A percentile compares a stretch with the other conserved stretches of the same genome.
phyloP scores from a whole-genome alignment of 805 yeast species.

The Isabelozyma pseudorhagii region DNA sequence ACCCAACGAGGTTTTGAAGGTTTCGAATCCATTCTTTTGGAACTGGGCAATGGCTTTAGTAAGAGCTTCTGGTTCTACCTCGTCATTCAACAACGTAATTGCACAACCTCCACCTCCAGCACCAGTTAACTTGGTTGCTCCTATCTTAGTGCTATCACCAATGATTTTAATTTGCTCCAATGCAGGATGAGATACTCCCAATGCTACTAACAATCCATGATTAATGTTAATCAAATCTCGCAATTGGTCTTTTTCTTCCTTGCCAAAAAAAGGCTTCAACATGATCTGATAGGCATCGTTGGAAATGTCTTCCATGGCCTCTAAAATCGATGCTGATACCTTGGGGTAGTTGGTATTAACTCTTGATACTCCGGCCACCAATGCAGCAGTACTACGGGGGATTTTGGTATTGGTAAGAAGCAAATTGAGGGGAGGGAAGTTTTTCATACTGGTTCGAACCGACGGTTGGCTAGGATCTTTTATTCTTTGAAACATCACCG shows the following conservation, averaged over 20 bases:
- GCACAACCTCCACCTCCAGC: constrained; percentile 99
- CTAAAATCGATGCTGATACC: constrained; percentile 56
- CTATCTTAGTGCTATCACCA: constrained; percentile 64
- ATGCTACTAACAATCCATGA: constrained; percentile 79
- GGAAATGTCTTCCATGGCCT: constrained; percentile 73
- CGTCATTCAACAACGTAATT: constrained; percentile 68
- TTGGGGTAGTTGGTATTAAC: constrained; percentile 52
- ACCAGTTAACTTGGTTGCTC: constrained; percentile 92
- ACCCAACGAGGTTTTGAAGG: constrained; percentile 78
- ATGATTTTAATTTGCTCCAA: constrained; percentile 69
- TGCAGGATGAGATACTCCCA: constrained; percentile 94
- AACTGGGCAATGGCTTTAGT: constrained; percentile 36
- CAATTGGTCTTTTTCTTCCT: constrained; percentile 36
- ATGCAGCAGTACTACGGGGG: constrained; percentile 82
- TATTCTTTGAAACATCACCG: constrained; percentile 80
- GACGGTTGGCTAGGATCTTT: constrained; percentile 50
- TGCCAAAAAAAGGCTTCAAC: constrained; percentile 48
- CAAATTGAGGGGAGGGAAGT: constrained; percentile 71
- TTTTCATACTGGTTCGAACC: constrained; percentile 63
- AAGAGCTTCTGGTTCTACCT: constrained; percentile 29
- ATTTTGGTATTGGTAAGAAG: constrained; percentile 79
- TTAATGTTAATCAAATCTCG: constrained; percentile 71
- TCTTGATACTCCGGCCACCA: constrained; percentile 73
- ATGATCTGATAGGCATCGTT: constrained; percentile 67
- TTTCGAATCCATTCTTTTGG: constrained; percentile 55